phyloP scores from a whole-genome alignment of 148 eudicot species.

The Linanthus parryae region DNA sequence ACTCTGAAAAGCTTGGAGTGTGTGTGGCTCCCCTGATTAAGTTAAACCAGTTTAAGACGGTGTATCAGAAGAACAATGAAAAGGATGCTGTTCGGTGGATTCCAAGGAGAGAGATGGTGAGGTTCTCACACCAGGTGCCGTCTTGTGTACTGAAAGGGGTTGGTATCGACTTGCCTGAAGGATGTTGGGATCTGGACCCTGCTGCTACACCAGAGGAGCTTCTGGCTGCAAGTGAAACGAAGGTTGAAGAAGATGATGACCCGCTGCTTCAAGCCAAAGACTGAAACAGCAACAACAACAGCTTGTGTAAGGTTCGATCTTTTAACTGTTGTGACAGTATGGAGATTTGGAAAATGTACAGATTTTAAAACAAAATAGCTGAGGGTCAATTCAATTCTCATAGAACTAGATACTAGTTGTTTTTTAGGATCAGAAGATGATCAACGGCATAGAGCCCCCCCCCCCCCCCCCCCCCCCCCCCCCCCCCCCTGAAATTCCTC shows the following conservation, averaged over 20 bases:
- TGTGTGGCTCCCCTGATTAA: conserved; percentile 62
- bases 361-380: no score
- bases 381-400: no score
- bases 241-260: conserved; percentile 1
- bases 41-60: conserved; percentile 78
- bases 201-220: conserved; percentile 93
- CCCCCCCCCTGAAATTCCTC: no score
- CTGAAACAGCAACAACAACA: no score
- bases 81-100: conserved; percentile 54
- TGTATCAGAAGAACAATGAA: conserved; percentile 49
- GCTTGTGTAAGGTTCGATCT: no score
- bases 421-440: no score
- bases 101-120: conserved; percentile 81
- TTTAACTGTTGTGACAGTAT: no score
- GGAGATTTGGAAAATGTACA: no score
- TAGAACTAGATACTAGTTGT: no score
- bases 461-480: no score
- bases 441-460: no score
- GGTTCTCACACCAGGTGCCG: conserved; percentile 96
- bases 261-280: no score
- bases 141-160: conserved; percentile 55
- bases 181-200: conserved; percentile 96
- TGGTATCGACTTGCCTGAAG: conserved; percentile 61
- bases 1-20: conserved; percentile 76
- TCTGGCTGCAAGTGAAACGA: conserved; percentile 32